Base-by-base conservation (phyloP, 108 stramenopile genomes). In the Epithemia pelagica region DNA sequence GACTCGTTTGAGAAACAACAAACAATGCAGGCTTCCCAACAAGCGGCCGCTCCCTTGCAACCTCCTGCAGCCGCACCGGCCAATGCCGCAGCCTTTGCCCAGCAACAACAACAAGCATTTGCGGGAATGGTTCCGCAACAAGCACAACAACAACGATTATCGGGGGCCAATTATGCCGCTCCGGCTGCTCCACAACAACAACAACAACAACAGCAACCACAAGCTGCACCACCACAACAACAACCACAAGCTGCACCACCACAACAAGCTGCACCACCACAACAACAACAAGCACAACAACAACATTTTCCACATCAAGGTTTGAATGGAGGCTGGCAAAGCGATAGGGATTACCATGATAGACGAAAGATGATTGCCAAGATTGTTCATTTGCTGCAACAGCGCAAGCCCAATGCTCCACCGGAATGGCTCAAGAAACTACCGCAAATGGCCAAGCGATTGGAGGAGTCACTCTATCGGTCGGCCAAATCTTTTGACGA, bases 391-490 rank as follows among this genome's bases (percentile, higher is more conserved):
- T 75, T 98, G n/a, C 76, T 98, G 70, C 87, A 94, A 59, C 86
- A 91, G 62, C 86, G 97, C 29, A 94, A 94, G 58, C 95, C 95
- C 32, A 89, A 98, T 69, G 95, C 97, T 7, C 91, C 95, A n/a
- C 79, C 87, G 64, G 94, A 96, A 74, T 96, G 95, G 95, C 71
- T 95, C 69, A 87, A 92, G 67, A 96, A 96, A 65, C 82, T 98
- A 8, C 95, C 95, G 7, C 91, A 96, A 70, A 98, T 98, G 97
- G 97, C 97, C 0, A 94, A 94, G 63, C 82, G 95, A 26, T 77
- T 98, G 62, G 97, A 98, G 61, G 95, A 96, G 68, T 88, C 88
- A 57, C 74, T 98, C 52, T 98, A 95, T 73, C 80, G 94, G 20
- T 91, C 94, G 1, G 95, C 95, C 0, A 73, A 79, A 37, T 90